Evolutionary conservation across 306 rosid genomes (phyloP), one percentile per base, ranked within the genome.

Genomic region (Calophaca sinica): DNA sequence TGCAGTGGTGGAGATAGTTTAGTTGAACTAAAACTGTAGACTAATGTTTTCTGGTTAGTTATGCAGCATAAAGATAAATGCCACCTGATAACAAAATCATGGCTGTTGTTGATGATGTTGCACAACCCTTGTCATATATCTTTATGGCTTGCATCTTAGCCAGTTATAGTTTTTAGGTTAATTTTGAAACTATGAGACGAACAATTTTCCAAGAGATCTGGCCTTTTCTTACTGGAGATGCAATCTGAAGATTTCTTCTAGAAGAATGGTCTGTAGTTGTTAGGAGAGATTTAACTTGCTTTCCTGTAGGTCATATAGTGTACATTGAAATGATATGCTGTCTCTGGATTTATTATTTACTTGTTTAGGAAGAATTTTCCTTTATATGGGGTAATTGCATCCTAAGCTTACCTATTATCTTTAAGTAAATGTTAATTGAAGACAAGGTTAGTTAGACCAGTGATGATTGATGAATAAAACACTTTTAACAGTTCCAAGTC

Each of bases 61-160:
- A 42, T 31, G 66, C n/a, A 45, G 53, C 75, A 80, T 59, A 5
- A 10, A 7, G 10, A 8, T 58, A 58, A 31, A 58, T 31, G 63
- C 8, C 9, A 20, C 15, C 7, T 59, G 38, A 59, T 38, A 41
- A 10, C 49, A 20, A 33, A 8, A 33, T 39, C 10, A 12, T 10
- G 73, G 60, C 41, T 61, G 36, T 77, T 35, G 32, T 29, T 58
- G 58, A 50, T 41, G 46, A 42, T 9, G 60, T n/a, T 8, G 12
- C 36, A 51, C 60, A 46, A 45, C n/a, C 48, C 11, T 38, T 4
- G 14, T 32, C 58, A 44, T 58, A 29, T 58, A 44, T 45, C 12
- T 46, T 13, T 46, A 9, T 14, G 13, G 60, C 42, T 33, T 33
- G n/a, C 44, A 14, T 63, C 5, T 32, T 61, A 28, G 28, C 33